Evolutionary conservation across 768 basidiomycete species (phyloP), one percentile per base, ranked within the genome.

Genomic region (Boletus rubroflammeus): DNA sequence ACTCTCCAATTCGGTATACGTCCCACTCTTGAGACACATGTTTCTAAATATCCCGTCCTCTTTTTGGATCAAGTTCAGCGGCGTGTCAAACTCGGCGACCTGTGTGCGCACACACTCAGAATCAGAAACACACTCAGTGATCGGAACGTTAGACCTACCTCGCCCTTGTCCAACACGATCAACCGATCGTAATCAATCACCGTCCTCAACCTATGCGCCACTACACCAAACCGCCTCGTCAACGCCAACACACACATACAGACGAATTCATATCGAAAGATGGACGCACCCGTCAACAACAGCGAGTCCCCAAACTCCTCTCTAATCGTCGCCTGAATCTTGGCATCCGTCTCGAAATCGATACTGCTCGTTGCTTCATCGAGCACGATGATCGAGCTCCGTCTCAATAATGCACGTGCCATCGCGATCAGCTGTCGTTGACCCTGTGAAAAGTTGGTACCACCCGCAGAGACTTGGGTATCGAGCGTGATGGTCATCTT

Each of bases 371-470:
- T 92, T 14, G 90, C 90, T 61, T 92, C 90, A 58, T 90, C 91
- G 36, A 92, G 73, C 15, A 93, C 80, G 47, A 93, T 84, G 58
- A 93, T 82, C 13, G 84, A 73, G 63, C 84, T 89, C 7, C 81
- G 78, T 17, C 88, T 75, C 29, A 92, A 74, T 21, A 93, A 73
- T 0, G 91, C 90, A 6, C 91, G 80, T 0, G 90, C 91, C 86
- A 93, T 87, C 1, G 90, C 86, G 50, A 93, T 88, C 15, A 93
- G 73, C 62, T 98, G 94, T 10, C 93, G 71, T 66, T 98, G 93
- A 10, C 95, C 94, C 55, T 93, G 90, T 1, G 90, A 94, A 70
- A 97, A 95, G 73, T 97, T 96, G 29, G 84, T 78, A 0, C 93
- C 93, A 0, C 93, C 93, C 1, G 90, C 78, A 0, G 90, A 90